phyloP scores from a whole-genome alignment of 2,329 filamentous ascomycete species.

The Tolypocladium ovalisporum region DNA sequence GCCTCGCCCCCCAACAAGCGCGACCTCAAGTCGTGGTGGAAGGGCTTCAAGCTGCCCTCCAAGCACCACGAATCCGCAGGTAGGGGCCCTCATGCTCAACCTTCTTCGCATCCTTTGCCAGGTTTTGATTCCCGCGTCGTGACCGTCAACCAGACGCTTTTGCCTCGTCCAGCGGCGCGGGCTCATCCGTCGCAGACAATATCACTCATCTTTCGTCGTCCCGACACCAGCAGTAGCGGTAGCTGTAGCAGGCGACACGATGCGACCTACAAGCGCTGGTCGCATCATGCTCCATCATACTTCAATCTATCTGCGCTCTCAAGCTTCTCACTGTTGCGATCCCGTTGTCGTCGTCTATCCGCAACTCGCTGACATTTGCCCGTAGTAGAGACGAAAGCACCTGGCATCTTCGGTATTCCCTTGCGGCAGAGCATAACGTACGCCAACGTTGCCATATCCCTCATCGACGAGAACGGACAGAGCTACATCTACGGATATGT shows the following conservation, averaged over 20 bases:
- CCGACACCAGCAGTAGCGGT: neutral
- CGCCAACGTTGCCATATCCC: conserved; percentile 93
- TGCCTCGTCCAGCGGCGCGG: neutral
- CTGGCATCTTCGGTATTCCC: conserved; percentile 89
- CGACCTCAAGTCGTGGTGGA: conserved; percentile 95
- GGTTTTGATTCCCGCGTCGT: neutral
- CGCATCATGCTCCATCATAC: neutral
- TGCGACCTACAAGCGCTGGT: neutral
- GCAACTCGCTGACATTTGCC: conserved; percentile 9
- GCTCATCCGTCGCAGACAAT: neutral
- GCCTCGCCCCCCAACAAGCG: conserved; percentile 71
- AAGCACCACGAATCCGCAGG: conserved; percentile 46
- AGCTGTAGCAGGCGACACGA: neutral
- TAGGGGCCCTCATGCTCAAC: conserved; percentile 19
- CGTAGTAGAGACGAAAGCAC: conserved; percentile 35
- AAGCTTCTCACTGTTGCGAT: neutral
- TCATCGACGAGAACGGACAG: conserved; percentile 83
- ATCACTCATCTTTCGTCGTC: neutral
- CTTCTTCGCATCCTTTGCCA: neutral
- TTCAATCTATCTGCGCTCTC: neutral
- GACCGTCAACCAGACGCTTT: neutral
- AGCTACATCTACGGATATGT: conserved; percentile 99
- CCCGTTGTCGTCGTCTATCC: neutral
- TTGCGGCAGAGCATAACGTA: conserved; percentile 92
- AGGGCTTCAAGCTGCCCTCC: conserved; percentile 69